phyloP scores from a whole-genome alignment of 345 rosid species.

The Iberis pinnata region DNA sequence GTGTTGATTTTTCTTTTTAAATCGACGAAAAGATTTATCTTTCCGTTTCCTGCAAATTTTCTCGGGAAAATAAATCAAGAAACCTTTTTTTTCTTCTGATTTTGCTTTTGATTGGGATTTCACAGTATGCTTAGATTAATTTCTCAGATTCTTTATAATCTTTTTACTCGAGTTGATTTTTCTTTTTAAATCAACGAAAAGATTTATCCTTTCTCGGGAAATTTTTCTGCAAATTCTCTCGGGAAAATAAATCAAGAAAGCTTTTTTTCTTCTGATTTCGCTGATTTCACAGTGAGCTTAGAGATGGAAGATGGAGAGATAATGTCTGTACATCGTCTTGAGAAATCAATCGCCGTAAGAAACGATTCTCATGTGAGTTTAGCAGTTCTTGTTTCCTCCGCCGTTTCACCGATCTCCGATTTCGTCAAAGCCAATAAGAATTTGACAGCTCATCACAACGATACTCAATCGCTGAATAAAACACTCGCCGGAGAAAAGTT shows the following conservation, averaged over 20 bases:
- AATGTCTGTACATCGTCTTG: slow-evolving; percentile 21
- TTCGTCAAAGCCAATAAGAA: slow-evolving; percentile 9
- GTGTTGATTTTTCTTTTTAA: too few relatives aligned
- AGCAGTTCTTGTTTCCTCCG: slow-evolving; percentile 24
- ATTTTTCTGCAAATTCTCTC: slow-evolving; percentile 1
- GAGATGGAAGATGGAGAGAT: slow-evolving; percentile 30
- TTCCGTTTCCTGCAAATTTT: not conserved
- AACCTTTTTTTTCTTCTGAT: too few relatives aligned
- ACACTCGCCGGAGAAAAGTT: slow-evolving; percentile 4
- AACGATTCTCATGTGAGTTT: slow-evolving; percentile 27
- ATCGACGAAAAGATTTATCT: not conserved
- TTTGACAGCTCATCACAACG: slow-evolving; percentile 9
- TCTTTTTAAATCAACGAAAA: not conserved
- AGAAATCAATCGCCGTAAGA: slow-evolving; percentile 20
- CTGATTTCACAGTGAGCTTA: slow-evolving; percentile 20
- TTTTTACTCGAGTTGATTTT: too few relatives aligned
- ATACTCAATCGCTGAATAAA: not conserved
- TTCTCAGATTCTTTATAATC: too few relatives aligned
- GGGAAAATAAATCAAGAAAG: not conserved
- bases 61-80: slow-evolving; percentile 1
- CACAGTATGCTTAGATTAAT: too few relatives aligned
- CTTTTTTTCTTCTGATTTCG: not conserved
- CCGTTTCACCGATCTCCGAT: slow-evolving; percentile 16
- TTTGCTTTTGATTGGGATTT: too few relatives aligned
- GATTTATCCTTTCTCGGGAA: not conserved